Evolutionary conservation across 805 yeast genomes (phyloP), one percentile per base, ranked within the genome.

Genomic region (Peterozyma toletana): DNA sequence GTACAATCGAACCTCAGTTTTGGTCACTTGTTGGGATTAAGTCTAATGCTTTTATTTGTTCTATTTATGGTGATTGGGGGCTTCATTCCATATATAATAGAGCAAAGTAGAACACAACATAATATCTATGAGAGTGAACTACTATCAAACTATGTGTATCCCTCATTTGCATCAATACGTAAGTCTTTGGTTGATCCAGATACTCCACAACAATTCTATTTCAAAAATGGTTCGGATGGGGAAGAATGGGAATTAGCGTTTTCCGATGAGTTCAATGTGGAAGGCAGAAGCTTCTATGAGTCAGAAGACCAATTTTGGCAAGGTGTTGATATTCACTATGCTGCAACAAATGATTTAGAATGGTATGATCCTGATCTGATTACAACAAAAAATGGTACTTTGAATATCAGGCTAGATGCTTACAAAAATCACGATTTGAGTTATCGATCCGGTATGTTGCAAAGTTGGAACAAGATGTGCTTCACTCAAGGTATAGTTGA

Each of bases 291-390:
- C 2, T 86, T 86, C 55, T 86, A 83, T 60, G 78, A 74, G 3
- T 87, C 85, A 21, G 93, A 86, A 54, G 95, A 86, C 58, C 95
- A 84, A 59, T 85, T 82, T 56, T 87, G 87, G 80, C 72, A 80
- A 31, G 93, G 84, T 3, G 81, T 77, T 5, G 85, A 86, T 60
- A 53, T 87, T 34, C 77, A 85, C 58, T 87, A 86, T 60, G 85
- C 71, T 41, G 91, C 93, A 27, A 87, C 95, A 2, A 63, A 73
- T 39, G 95, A 87, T 64, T 68, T 85, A 58, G 95, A 87, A 65
- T 86, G 95, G 95, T 86, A 86, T 59, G 78, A 76, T 44, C 95
- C 96, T 2, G 93, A 86, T 57, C 93, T 93, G 2, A 73, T 70
- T 2, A 70, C 77, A 15, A 87, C 95, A 0, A 67, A 59, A 5